phyloP scores from a whole-genome alignment of 2,329 filamentous ascomycete genomes.

The Pseudocercospora fuligena region DNA sequence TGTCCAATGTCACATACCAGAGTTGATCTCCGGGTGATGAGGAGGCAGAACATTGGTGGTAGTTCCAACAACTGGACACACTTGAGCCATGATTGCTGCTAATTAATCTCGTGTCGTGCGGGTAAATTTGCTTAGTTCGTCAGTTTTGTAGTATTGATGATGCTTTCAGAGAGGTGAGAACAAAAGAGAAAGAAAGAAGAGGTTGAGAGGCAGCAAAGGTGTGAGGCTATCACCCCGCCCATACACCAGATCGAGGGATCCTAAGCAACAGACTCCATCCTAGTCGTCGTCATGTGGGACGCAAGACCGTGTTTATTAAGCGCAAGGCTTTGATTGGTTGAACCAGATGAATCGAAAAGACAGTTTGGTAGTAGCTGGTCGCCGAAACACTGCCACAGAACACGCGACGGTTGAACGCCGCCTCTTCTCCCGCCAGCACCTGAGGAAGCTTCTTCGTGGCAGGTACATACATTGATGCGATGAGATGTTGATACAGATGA shows the following conservation, averaged over 20 bases:
- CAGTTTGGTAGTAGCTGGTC: not conserved
- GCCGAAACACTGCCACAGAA: not conserved
- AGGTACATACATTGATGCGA: not conserved
- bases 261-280: not conserved
- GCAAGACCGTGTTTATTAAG: not conserved
- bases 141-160: not conserved
- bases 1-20: slow-evolving; percentile 15
- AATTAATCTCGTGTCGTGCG: not conserved
- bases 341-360: not conserved
- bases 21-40: slow-evolving; percentile 44
- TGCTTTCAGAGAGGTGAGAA: not conserved
- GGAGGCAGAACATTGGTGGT: slow-evolving; percentile 51
- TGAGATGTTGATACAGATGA: not conserved
- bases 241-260: not conserved
- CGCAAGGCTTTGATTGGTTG: not conserved
- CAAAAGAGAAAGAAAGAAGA: not conserved
- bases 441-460: not conserved
- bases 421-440: not conserved
- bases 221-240: not conserved
- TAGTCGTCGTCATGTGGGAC: not conserved
- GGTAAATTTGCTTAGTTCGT: too few species aligned
- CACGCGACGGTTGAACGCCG: not conserved
- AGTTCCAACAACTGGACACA: slow-evolving; percentile 38
- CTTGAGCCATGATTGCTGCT: slow-evolving; percentile 21
- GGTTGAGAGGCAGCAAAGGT: not conserved